Evolutionary conservation across 1,284 basidiomycete species (phyloP).

Genomic region (Apiotrichum laibachii): DNA sequence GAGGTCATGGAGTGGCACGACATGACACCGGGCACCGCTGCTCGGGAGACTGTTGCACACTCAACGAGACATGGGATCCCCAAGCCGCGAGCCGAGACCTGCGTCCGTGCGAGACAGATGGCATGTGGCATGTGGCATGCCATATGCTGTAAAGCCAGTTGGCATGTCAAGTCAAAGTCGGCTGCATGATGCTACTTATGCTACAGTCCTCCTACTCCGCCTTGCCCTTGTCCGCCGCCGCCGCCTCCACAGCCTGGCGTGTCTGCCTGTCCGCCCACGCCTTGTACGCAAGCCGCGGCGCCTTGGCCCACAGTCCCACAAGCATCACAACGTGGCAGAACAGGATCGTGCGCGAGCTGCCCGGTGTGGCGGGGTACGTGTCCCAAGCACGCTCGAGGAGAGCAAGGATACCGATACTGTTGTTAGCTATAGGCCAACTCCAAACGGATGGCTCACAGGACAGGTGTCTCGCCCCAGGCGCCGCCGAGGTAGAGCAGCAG

Average conservation of each 20-base stretch:
- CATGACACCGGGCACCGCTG: too few relatives aligned
- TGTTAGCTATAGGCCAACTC: conserved; percentile 2
- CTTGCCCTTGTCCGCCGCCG: neutral
- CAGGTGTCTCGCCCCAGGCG: conserved; percentile 23
- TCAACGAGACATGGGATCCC: too few relatives aligned
- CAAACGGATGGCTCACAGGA: conserved; percentile 26
- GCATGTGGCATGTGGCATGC: too few relatives aligned
- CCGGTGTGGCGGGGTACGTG: conserved; percentile 71
- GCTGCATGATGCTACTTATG: too few relatives aligned
- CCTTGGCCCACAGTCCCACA: conserved; percentile 54
- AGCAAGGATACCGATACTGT: conserved; percentile 62
- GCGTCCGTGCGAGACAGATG: too few relatives aligned
- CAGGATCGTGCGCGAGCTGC: conserved; percentile 67
- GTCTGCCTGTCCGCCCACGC: too few relatives aligned
- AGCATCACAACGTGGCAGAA: conserved; percentile 62
- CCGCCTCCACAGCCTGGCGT: neutral
- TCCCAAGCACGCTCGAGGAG: conserved; percentile 85
- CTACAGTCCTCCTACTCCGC: neutral
- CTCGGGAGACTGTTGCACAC: too few relatives aligned
- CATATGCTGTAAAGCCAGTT: too few relatives aligned
- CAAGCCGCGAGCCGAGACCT: too few relatives aligned
- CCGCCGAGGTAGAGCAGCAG: conserved; percentile 59
- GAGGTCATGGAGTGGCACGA: too few relatives aligned
- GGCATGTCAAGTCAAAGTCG: too few relatives aligned
- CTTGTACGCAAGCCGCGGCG: neutral